These are phyloP conservation scores for Aspergillus eucalypticola DNA, from an alignment of 2,329 filamentous ascomycete genomes.

Conservation along the genomic window DNA sequence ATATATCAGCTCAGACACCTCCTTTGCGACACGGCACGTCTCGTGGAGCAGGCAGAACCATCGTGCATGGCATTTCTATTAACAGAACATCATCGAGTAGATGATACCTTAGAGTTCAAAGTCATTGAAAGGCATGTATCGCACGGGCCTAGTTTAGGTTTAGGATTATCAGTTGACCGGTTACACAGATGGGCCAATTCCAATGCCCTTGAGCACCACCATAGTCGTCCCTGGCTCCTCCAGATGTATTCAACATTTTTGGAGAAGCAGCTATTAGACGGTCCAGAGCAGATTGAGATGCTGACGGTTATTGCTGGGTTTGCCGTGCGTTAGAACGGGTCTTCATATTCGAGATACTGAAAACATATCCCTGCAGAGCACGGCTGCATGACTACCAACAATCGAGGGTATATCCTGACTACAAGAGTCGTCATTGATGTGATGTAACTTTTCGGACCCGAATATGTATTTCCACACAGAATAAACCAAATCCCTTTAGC, in stretches of 20 bases:
- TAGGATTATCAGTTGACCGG: background rate
- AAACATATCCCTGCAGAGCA: too few relatives aligned
- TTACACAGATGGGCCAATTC: background rate
- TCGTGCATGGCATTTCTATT: slow-evolving; percentile 3
- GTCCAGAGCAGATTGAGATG: slow-evolving; percentile 7
- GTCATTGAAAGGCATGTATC: slow-evolving; percentile 1
- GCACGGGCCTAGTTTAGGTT: too few relatives aligned
- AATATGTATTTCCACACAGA: too few relatives aligned
- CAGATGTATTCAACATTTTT: slow-evolving; percentile 6
- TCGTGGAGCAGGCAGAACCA: background rate
- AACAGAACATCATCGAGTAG: background rate
- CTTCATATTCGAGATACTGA: background rate
- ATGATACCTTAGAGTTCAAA: slow-evolving; percentile 2
- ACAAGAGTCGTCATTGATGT: too few relatives aligned
- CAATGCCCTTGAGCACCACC: background rate
- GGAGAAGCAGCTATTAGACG: background rate
- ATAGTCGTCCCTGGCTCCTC: slow-evolving; percentile 1
- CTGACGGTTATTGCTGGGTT: slow-evolving; percentile 4
- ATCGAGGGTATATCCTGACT: too few relatives aligned
- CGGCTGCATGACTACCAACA: too few relatives aligned
- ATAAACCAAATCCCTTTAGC: too few relatives aligned
- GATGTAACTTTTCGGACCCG: too few relatives aligned
- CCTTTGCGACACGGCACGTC: background rate
- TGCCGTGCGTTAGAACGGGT: background rate
- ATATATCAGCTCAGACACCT: background rate